Evolutionary conservation across 345 rosid species (phyloP).

Genomic region (Eucalyptus sp.): DNA sequence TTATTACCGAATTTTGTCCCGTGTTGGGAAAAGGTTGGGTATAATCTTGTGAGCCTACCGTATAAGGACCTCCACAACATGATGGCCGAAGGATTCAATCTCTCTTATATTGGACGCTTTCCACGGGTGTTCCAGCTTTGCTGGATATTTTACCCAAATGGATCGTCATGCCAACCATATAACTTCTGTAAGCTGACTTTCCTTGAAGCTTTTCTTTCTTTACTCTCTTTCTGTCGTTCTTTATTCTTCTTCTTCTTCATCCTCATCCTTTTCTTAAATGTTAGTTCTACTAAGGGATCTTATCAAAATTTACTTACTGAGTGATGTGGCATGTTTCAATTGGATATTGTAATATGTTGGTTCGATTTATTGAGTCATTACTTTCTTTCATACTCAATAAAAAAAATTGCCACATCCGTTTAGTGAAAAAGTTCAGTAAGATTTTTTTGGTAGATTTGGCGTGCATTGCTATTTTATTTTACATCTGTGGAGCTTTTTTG

Average conservation of each 20-base stretch:
- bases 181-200: background rate
- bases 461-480: accelerated
- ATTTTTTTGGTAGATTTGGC: too few relatives aligned
- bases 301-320: background rate
- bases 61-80: background rate
- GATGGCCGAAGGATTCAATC: background rate
- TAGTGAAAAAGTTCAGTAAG: too few relatives aligned
- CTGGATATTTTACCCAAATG: too few relatives aligned
- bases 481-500: too few relatives aligned
- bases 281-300: background rate
- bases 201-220: background rate
- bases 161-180: background rate
- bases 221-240: too few relatives aligned
- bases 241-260: too few relatives aligned
- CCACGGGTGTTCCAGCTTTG: too few relatives aligned
- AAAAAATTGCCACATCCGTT: background rate
- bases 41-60: accelerated
- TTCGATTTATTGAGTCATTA: background rate
- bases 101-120: accelerated
- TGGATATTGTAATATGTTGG: background rate
- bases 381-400: background rate
- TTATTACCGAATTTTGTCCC: too few relatives aligned
- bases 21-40: accelerated
- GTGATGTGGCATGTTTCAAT: accelerated
- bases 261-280: background rate